phyloP scores from a whole-genome alignment of 1,139 yeast genomes.

The Sugiyamaella xylanicola region DNA sequence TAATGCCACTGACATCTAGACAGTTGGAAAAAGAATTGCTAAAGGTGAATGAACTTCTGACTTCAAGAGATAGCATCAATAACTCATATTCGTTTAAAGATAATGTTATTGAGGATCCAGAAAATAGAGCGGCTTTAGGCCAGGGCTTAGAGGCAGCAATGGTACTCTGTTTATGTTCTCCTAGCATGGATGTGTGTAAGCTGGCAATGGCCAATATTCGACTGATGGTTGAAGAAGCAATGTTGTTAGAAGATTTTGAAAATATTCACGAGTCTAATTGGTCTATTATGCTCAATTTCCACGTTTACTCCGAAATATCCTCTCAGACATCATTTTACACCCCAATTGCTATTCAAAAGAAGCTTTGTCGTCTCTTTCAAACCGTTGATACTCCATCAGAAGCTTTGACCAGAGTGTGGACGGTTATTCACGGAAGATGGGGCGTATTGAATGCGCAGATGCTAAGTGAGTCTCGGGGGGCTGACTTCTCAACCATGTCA shows the following conservation, averaged over 20 bases:
- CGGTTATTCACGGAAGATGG: conserved; percentile 54
- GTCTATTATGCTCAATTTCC: conserved; percentile 39
- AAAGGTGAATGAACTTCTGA: conserved; percentile 29
- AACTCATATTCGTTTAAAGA: conserved; percentile 34
- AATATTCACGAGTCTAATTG: conserved; percentile 34
- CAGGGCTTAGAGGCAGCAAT: conserved; percentile 51
- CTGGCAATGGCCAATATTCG: conserved; percentile 54
- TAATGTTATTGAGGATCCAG: conserved; percentile 36
- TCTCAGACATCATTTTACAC: conserved; percentile 66
- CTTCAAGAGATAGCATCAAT: conserved; percentile 31
- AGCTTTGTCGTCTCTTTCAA: conserved; percentile 58
- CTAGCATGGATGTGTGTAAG: conserved; percentile 58
- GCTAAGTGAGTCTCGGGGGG: conserved; percentile 16
- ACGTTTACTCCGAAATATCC: conserved; percentile 51
- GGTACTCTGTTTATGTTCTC: conserved; percentile 56
- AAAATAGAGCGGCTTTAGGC: conserved; percentile 38
- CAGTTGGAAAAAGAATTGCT: conserved; percentile 26
- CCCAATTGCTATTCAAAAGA: conserved; percentile 73
- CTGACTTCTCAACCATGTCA: conserved; percentile 22
- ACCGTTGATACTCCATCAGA: conserved; percentile 58
- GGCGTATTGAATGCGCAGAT: conserved; percentile 45
- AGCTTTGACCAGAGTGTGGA: conserved; percentile 64
- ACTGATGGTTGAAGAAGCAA: conserved; percentile 50
- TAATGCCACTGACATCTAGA: conserved; percentile 19
- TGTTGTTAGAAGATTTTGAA: conserved; percentile 33